Evolutionary conservation across 805 yeast species (phyloP).

Genomic region (Yarrowia osloensis): DNA sequence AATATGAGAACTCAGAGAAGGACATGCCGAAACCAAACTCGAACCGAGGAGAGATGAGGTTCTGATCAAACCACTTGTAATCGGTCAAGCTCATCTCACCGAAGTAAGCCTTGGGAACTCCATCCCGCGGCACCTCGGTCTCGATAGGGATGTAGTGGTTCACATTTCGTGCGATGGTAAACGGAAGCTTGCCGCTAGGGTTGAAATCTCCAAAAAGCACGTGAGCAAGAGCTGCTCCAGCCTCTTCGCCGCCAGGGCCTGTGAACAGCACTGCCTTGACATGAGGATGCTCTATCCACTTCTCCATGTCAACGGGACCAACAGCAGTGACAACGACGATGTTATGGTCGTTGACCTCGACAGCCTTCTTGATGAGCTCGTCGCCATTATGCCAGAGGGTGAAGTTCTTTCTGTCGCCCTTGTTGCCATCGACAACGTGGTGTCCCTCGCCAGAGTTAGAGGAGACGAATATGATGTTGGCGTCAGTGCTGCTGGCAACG

Average conservation of each 20-base stretch:
- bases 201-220: slow-evolving; percentile 59
- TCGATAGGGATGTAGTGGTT: slow-evolving; percentile 52
- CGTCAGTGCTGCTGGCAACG: slow-evolving; percentile 43
- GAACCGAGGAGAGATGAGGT: slow-evolving; percentile 56
- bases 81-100: slow-evolving; percentile 53
- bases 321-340: slow-evolving; percentile 60
- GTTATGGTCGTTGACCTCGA: slow-evolving; percentile 55
- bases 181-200: slow-evolving; percentile 66
- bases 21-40: slow-evolving; percentile 67
- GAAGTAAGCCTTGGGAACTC: slow-evolving; percentile 44
- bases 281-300: slow-evolving; percentile 57
- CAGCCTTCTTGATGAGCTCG: slow-evolving; percentile 52
- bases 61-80: slow-evolving; percentile 60
- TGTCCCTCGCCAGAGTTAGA: slow-evolving; percentile 63
- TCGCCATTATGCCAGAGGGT: slow-evolving; percentile 63
- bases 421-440: slow-evolving; percentile 57
- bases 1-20: slow-evolving; percentile 49
- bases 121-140: slow-evolving; percentile 45
- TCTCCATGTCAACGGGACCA: slow-evolving; percentile 62
- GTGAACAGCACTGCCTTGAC: slow-evolving; percentile 59
- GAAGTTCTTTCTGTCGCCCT: slow-evolving; percentile 58
- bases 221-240: slow-evolving; percentile 60
- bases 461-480: slow-evolving; percentile 56
- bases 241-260: slow-evolving; percentile 57
- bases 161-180: slow-evolving; percentile 58